phyloP scores from a whole-genome alignment of 176 grass and related monocot species.

The Puya raimondii region DNA sequence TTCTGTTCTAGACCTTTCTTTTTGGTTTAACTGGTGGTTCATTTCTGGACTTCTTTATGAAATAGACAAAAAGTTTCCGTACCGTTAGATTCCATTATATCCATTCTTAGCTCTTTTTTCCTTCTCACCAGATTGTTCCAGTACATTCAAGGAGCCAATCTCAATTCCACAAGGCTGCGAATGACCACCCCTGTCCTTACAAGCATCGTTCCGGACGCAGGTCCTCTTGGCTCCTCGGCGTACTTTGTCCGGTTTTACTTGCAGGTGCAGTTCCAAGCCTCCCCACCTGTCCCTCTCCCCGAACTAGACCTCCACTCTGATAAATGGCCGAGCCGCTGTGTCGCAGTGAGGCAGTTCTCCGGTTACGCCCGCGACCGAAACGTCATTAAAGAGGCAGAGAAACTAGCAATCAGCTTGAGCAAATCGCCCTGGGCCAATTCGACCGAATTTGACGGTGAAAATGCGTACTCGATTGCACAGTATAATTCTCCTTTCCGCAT shows the following conservation, averaged over 20 bases:
- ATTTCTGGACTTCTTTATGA: too few species aligned
- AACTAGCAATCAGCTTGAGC: slow-evolving; percentile 58
- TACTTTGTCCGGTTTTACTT: slow-evolving; percentile 65
- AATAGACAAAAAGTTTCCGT: too few species aligned
- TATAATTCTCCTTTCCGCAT: slow-evolving; percentile 59
- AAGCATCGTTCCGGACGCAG: slow-evolving; percentile 50
- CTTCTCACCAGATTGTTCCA: slow-evolving; percentile 60
- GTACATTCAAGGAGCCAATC: slow-evolving; percentile 80
- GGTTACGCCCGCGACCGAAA: slow-evolving; percentile 61
- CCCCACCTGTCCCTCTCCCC: slow-evolving; percentile 67
- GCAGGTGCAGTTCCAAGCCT: slow-evolving; percentile 56
- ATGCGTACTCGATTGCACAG: slow-evolving; percentile 74
- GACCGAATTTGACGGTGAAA: slow-evolving; percentile 31
- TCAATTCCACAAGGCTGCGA: slow-evolving; percentile 72
- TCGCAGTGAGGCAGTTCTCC: slow-evolving; percentile 54
- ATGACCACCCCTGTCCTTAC: slow-evolving; percentile 75
- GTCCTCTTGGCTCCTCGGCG: slow-evolving; percentile 53
- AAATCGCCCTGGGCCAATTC: slow-evolving; percentile 51
- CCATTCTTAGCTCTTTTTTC: background rate
- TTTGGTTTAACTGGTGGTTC: too few species aligned
- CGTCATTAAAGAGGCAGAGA: slow-evolving; percentile 65
- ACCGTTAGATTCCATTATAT: background rate
- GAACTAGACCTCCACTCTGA: slow-evolving; percentile 62
- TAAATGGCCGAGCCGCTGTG: slow-evolving; percentile 59
- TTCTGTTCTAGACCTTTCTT: too few species aligned